Evolutionary conservation across 208 protist species (phyloP), one percentile per base, ranked within the genome.

Genomic region (Phytomonas sp.): DNA sequence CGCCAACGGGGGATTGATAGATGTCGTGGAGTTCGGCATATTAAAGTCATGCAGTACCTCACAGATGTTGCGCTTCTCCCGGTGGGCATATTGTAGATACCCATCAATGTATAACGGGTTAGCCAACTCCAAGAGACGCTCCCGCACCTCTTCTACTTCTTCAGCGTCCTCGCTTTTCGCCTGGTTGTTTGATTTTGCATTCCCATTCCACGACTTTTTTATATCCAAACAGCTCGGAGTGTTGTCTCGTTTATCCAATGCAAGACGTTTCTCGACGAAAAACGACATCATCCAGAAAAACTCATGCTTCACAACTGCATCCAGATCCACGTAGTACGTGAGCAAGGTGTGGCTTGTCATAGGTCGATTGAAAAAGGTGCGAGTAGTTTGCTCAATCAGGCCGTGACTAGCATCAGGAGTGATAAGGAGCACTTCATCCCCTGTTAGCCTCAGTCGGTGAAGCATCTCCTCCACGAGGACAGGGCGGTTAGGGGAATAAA

Each of bases 21-120:
- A 26, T 26, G 45, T 26, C 45, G 8, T 56, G 19, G 45, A 56
- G 45, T 56, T 56, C 8, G 62, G 42, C 14, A 71, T 40, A 29
- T 71, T 72, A 70, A 94, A 96, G 78, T 96, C 91, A 56, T 78
- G 73, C 32, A 96, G 76, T n/a, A 96, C 88, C 76, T 96, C 91
- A 33, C 85, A 83, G 19, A 92, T 72, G 73, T 92, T 96, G 37
- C 91, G 82, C 75, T 96, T 96, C 75, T 96, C 91, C 29, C 88
- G 84, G 71, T 94, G 77, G 29, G 80, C 79, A 71, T 96, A 96
- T 34, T 74, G 70, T 37, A 94, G 79, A 70, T 89, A 96, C 31
- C 91, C 88, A 71, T 84, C 80, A 29, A 85, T 66, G 65, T 83
- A 62, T 12, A 72, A 66, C 26, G 83, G 77, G 60, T 83, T 78